Base-by-base conservation (phyloP, 345 rosid genomes). In the Capsella bursapastoris region DNA sequence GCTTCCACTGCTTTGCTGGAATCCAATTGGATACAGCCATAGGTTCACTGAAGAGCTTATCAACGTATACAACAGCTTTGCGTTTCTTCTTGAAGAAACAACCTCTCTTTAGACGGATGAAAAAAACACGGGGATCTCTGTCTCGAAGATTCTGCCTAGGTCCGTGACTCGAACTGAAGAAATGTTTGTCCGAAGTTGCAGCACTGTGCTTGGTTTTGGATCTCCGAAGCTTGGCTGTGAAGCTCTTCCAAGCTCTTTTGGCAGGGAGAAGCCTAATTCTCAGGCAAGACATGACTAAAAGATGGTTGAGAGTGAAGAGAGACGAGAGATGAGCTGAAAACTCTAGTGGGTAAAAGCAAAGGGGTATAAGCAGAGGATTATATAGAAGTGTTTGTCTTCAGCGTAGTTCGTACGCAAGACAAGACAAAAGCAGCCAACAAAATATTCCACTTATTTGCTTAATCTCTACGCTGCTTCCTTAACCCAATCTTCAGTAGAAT, bases 161-260 rank as follows among this genome's bases (percentile, higher is more conserved):
- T 31, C 8, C 8, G 15, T 27, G 53, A 61, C 56, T 56, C 10
- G 71, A 22, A 50, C 45, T 6, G 2, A 37, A 7, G 37, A 62
- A 62, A 62, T 1, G 66, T 13, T 60, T 59, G 60, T 32, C 43
- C 7, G 43, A 61, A 38, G 68, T 31, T 29, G 68, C 4, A 27
- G 25, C 18, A 7, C 13, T 50, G 27, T 57, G 32, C 31, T 43
- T 34, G 53, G 57, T 22, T 68, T 82, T 86, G 77, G 86, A 72
- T 12, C 72, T 70, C 27, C 63, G 79, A 50, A 85, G 81, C 58
- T 82, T 90, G 74, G 82, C 72, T 44, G 93, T 78, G 82, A 92
- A 79, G 67, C 82, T 76, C 79, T 85, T 86, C 96, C 95, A 92
- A 66, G 86, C 89, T 73, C 84, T 86, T 79, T 82, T 86, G 83